phyloP scores from a whole-genome alignment of 495 filamentous ascomycete species.

The Aspergillus panamensis region DNA sequence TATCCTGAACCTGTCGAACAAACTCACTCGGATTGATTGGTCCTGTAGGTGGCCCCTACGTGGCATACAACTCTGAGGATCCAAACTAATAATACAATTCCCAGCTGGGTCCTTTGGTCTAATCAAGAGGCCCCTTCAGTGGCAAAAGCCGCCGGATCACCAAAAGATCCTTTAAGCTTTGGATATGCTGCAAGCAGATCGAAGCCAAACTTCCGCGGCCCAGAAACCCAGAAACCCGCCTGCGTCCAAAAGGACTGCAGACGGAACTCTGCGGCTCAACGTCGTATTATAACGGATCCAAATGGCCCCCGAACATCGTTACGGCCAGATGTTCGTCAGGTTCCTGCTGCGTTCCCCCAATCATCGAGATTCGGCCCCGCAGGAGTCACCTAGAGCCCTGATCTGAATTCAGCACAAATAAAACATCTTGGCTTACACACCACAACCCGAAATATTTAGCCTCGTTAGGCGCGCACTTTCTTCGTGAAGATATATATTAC shows the following conservation, averaged over 20 bases:
- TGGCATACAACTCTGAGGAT: too few relatives aligned
- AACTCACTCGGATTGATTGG: conserved; percentile 6
- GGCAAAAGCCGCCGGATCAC: too few relatives aligned
- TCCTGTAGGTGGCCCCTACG: not conserved
- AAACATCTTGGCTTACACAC: not conserved
- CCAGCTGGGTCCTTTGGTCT: too few relatives aligned
- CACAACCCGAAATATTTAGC: not conserved
- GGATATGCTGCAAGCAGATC: too few relatives aligned
- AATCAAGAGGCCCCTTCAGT: too few relatives aligned
- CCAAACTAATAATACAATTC: too few relatives aligned
- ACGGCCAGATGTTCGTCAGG: conserved; percentile 14
- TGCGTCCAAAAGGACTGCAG: not conserved
- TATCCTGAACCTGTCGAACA: too few relatives aligned
- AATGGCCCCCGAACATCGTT: not conserved
- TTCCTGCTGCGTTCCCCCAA: not conserved
- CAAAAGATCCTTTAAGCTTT: too few relatives aligned
- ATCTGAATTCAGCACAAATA: not conserved
- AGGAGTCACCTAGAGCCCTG: not conserved
- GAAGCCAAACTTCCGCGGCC: too few relatives aligned
- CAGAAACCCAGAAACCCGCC: not conserved
- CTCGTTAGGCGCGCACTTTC: too few relatives aligned
- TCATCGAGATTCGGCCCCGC: not conserved
- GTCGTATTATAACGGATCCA: not conserved
- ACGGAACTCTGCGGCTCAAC: not conserved
- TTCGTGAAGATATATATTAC: too few relatives aligned